These are phyloP conservation scores for Trichoderma brevicompactum DNA, from an alignment of 2,329 filamentous ascomycete genomes.

Conservation along the genomic window DNA sequence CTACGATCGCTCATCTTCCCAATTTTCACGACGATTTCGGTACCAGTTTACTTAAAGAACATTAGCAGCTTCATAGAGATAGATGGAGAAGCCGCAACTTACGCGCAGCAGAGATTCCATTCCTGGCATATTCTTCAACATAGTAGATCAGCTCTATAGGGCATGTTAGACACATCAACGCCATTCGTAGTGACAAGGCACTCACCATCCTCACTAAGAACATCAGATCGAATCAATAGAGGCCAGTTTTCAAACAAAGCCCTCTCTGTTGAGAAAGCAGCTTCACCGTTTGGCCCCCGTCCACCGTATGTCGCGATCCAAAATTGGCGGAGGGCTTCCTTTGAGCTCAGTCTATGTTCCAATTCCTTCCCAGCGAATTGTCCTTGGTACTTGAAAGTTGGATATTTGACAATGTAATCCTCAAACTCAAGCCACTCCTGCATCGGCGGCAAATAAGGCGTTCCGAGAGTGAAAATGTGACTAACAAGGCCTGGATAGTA, in stretches of 20 bases:
- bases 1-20: conserved; percentile 2
- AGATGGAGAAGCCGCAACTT: neutral
- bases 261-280: neutral
- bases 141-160: neutral
- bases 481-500: neutral
- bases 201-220: neutral
- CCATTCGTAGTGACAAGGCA: too few relatives aligned
- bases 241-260: neutral
- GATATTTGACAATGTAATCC: neutral
- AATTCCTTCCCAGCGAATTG: neutral
- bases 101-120: neutral
- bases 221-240: neutral
- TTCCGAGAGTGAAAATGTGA: neutral
- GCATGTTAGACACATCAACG: neutral
- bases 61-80: neutral
- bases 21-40: conserved; percentile 5
- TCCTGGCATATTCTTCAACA: neutral
- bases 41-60: neutral
- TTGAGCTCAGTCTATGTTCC: neutral
- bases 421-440: conserved; percentile 1
- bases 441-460: neutral
- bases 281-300: neutral
- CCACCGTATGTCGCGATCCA: neutral
- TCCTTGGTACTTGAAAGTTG: neutral
- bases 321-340: neutral